Percentiles rank a stretch among this genome's conserved stretches.
These are phyloP conservation scores for Ampelomyces quisqualis DNA, from an alignment of 2,329 filamentous ascomycete genomes.

Conservation along the genomic window DNA sequence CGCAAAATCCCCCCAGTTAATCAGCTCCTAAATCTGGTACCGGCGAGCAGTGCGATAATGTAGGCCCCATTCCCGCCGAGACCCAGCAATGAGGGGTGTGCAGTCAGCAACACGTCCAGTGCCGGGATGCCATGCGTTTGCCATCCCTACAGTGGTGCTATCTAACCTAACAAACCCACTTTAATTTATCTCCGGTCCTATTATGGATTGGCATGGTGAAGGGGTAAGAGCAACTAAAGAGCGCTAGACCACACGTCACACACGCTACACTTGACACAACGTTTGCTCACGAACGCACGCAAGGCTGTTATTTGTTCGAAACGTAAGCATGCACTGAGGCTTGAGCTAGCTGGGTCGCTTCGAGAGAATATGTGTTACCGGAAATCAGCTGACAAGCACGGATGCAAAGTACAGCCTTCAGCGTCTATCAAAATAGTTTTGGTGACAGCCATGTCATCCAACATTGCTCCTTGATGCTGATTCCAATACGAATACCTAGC, in stretches of 20 bases:
- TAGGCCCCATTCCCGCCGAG: conserved; percentile 16
- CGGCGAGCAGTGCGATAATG: conserved; percentile 22
- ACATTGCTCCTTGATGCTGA: not conserved
- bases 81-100: conserved; percentile 5
- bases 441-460: conserved; percentile 4
- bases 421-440: not conserved
- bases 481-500: too few species aligned
- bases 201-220: not conserved
- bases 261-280: conserved; percentile 1
- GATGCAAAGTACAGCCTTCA: too few species aligned
- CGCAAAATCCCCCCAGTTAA: too few species aligned
- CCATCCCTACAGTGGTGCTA: conserved; percentile 7
- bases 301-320: conserved; percentile 5
- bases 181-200: conserved; percentile 12
- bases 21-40: not conserved
- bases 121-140: conserved; percentile 8
- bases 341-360: too few species aligned
- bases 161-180: conserved; percentile 15
- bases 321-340: conserved; percentile 6
- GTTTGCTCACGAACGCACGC: too few species aligned
- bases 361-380: too few species aligned
- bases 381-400: too few species aligned
- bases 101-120: conserved; percentile 3
- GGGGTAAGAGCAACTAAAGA: not conserved
- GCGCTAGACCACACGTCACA: not conserved